Evolutionary conservation across 768 basidiomycete genomes (phyloP).

Genomic region (Strobilomyces confusus): DNA sequence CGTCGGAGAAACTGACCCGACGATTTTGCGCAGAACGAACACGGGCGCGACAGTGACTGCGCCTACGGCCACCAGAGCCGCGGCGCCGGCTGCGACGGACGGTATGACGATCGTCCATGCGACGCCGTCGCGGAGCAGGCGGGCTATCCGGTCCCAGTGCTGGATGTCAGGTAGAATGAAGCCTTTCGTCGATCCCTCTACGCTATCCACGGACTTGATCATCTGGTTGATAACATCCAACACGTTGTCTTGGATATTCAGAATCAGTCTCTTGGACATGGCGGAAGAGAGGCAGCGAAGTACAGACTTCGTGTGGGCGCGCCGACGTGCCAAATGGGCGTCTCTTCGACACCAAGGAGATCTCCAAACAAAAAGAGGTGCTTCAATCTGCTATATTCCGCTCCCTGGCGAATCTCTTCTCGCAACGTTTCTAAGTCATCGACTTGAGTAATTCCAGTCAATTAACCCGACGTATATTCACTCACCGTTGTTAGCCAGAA

Average conservation of each 20-base stretch:
- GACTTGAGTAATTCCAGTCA: neutral
- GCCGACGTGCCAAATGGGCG: conserved; percentile 3
- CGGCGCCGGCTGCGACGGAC: neutral
- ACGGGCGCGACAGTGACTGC: neutral
- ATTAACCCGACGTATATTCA: too few species aligned
- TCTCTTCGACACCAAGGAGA: conserved; percentile 1
- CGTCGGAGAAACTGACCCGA: neutral
- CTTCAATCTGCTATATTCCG: conserved; percentile 12
- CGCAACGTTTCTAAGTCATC: conserved; percentile 14
- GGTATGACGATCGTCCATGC: conserved; percentile 2
- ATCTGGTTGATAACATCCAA: conserved; percentile 2
- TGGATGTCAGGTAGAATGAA: conserved; percentile 1
- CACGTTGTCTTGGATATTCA: neutral
- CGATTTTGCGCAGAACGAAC: neutral
- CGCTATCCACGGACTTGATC: conserved; percentile 6
- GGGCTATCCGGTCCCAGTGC: conserved; percentile 3
- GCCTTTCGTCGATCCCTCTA: conserved; percentile 3
- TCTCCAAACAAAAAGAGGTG: conserved; percentile 12
- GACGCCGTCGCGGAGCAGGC: neutral
- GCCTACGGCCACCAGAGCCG: neutral
- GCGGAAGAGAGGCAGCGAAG: neutral
- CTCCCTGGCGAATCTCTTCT: conserved; percentile 14
- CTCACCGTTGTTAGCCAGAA: conserved; percentile 6
- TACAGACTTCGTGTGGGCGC: conserved; percentile 1
- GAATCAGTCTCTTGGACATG: neutral